Conservation (phyloP, 768 basidiomycete genomes). For the Grammothele lineata region DNA sequence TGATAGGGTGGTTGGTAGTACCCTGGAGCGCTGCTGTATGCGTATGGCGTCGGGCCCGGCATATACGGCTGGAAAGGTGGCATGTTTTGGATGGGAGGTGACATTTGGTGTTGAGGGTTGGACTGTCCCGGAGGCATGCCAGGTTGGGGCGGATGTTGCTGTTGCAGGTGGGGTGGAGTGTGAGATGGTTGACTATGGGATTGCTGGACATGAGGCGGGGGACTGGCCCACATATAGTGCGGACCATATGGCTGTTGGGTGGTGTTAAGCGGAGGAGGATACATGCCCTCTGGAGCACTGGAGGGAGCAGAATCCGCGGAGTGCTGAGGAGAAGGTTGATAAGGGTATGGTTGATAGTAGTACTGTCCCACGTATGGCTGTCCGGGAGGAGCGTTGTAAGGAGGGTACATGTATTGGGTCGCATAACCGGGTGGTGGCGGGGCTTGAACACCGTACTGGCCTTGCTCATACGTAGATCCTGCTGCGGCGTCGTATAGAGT, state of each 20-base stretch:
- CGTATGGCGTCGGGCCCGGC: constrained; percentile 19
- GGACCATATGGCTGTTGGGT: constrained; percentile 27
- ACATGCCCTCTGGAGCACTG: constrained; percentile 28
- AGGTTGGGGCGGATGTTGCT: constrained; percentile 21
- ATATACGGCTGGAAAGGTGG: constrained; percentile 32
- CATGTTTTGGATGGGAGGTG: constrained; percentile 15
- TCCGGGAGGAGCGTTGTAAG: constrained; percentile 28
- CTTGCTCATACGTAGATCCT: constrained; percentile 18
- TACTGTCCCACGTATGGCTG: constrained; percentile 39
- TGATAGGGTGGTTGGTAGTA: constrained; percentile 12
- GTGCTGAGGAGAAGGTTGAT: constrained; percentile 41
- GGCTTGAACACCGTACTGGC: constrained; percentile 24
- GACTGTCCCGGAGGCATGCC: constrained; percentile 15
- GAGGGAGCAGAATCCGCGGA: constrained; percentile 28
- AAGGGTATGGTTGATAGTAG: constrained; percentile 51
- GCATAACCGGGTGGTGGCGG: constrained; percentile 23
- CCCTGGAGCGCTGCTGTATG: constrained; percentile 21
- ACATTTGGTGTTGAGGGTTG: constrained; percentile 30
- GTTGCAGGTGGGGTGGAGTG: constrained; percentile 16
- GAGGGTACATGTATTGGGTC: constrained; percentile 25
- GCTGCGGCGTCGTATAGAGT: constrained; percentile 61
- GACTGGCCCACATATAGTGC: constrained; percentile 33
- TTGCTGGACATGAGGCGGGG: constrained; percentile 1
- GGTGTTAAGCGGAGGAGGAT: constrained; percentile 20
- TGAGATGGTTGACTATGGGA: too few relatives aligned